Conservation (phyloP, 257 asterid species). For the Solanum okadae region DNA sequence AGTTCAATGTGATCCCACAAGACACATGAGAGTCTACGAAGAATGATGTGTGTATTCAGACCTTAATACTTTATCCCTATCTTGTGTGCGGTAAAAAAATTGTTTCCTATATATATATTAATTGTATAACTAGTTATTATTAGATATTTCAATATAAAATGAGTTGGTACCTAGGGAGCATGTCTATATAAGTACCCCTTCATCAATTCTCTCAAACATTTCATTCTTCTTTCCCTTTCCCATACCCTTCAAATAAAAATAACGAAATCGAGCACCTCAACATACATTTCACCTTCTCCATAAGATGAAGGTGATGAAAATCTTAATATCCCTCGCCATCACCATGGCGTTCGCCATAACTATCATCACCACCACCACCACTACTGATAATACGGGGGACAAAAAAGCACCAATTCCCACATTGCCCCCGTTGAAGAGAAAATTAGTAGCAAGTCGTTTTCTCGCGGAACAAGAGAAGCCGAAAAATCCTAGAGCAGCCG, state of each 20-base stretch:
- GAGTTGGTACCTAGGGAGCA: not conserved
- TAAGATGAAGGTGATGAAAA: constrained; percentile 14
- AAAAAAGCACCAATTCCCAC: not conserved
- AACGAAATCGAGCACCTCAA: not conserved
- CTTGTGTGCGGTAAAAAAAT: not conserved
- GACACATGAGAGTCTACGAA: not conserved
- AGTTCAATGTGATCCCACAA: not conserved
- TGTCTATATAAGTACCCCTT: not conserved
- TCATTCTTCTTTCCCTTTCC: not conserved
- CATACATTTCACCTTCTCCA: not conserved
- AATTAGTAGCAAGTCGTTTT: constrained; percentile 30
- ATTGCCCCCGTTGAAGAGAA: not conserved
- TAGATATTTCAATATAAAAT: not conserved
- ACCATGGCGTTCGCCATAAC: not conserved
- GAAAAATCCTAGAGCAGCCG: constrained; percentile 49
- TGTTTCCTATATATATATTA: no score
- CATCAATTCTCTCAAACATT: not conserved
- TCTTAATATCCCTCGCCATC: constrained; percentile 10
- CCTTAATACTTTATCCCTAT: not conserved
- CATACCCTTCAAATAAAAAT: not conserved
- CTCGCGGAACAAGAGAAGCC: constrained; percentile 7
- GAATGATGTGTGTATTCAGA: no score
- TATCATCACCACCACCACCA: not conserved
- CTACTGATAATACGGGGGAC: not conserved
- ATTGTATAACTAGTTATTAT: no score